Evolutionary conservation across 352 stramenopile genomes (phyloP).

Genomic region (Pythium aphanidermatum): DNA sequence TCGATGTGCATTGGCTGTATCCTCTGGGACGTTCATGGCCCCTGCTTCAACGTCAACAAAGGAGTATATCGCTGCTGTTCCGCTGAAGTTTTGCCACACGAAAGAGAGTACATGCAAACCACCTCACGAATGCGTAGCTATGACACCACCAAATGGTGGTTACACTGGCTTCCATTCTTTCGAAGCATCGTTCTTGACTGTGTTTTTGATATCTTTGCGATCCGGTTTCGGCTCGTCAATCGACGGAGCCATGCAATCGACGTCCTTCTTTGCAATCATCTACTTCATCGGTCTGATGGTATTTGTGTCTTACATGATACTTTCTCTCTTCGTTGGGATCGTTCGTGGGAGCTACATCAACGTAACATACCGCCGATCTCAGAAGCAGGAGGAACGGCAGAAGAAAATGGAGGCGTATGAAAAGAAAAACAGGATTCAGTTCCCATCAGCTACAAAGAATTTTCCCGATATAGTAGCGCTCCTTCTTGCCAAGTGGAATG

Average conservation of each 20-base stretch:
- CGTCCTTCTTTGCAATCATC: conserved; percentile 68
- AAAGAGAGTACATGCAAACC: conserved; percentile 23
- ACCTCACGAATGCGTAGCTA: conserved; percentile 45
- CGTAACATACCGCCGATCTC: conserved; percentile 42
- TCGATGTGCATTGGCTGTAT: conserved; percentile 39
- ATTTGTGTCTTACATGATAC: conserved; percentile 83
- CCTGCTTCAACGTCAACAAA: conserved; percentile 13
- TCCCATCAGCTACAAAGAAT: conserved; percentile 45
- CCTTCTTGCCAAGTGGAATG: conserved; percentile 29
- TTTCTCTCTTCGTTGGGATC: conserved; percentile 77
- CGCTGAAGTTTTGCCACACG: conserved; percentile 49
- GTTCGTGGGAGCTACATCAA: conserved; percentile 75
- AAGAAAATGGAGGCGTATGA: conserved; percentile 31
- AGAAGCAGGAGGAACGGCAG: conserved; percentile 25
- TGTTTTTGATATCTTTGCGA: conserved; percentile 73
- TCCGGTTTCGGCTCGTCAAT: conserved; percentile 73
- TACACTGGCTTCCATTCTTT: conserved; percentile 84
- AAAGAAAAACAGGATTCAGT: conserved; percentile 41
- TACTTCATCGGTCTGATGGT: conserved; percentile 80
- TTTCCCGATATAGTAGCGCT: conserved; percentile 60
- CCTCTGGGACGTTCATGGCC: conserved; percentile 12
- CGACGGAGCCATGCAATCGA: conserved; percentile 62
- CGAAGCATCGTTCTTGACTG: conserved; percentile 70
- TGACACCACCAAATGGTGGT: conserved; percentile 59
- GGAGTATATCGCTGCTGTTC: conserved; percentile 47